These are phyloP conservation scores for Geranium brycei DNA, from an alignment of 345 rosid species.

Conservation along the genomic window DNA sequence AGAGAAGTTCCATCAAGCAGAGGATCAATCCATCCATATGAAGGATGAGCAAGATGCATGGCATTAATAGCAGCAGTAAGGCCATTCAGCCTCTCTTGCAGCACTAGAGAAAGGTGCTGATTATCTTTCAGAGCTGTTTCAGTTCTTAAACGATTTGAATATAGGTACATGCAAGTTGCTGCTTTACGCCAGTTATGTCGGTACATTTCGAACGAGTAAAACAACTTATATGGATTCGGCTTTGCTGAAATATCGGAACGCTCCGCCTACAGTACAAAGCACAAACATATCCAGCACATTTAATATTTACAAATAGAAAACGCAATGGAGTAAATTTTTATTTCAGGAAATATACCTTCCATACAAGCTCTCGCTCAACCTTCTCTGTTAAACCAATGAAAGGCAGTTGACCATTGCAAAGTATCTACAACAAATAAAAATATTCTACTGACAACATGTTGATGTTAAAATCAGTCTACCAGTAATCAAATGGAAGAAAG, in stretches of 20 bases:
- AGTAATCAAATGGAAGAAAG: too few species aligned
- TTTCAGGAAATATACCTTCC: conserved; percentile 60
- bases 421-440: conserved; percentile 34
- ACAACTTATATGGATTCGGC: conserved; percentile 80
- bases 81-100: conserved; percentile 81
- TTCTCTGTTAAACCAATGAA: conserved; percentile 78
- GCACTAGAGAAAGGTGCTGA: conserved; percentile 35
- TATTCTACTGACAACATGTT: neutral
- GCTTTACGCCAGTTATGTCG: conserved; percentile 90
- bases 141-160: conserved; percentile 58
- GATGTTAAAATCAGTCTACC: neutral
- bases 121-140: conserved; percentile 46
- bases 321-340: neutral
- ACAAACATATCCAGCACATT: conserved; percentile 6
- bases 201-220: conserved; percentile 88
- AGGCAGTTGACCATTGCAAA: conserved; percentile 79
- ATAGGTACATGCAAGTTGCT: conserved; percentile 71
- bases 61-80: conserved; percentile 91
- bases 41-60: conserved; percentile 64
- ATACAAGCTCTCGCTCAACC: conserved; percentile 77
- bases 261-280: conserved; percentile 50
- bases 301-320: neutral
- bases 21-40: conserved; percentile 81
- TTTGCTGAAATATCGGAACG: conserved; percentile 59
- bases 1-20: conserved; percentile 28